Evolutionary conservation across 2,329 filamentous ascomycete species (phyloP).

Genomic region (Chaetomium sp.): DNA sequence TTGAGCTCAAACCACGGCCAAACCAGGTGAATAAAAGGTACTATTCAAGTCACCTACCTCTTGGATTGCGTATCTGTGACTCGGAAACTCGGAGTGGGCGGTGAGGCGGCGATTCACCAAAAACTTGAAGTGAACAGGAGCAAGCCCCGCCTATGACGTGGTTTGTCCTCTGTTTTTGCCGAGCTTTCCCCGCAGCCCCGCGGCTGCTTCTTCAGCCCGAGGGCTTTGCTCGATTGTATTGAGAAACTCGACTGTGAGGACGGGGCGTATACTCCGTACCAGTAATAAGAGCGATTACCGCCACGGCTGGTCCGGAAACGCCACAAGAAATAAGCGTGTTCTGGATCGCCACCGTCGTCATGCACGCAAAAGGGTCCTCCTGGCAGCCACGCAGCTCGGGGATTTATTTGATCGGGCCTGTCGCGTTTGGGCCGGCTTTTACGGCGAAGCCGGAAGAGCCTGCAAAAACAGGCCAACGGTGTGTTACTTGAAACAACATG

Average conservation of each 20-base stretch:
- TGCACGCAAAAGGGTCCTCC: conserved; percentile 3
- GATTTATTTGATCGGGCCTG: neutral
- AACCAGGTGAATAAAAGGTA: too few relatives aligned
- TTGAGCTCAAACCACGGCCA: neutral
- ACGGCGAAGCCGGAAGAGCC: neutral
- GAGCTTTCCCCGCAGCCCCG: conserved; percentile 13
- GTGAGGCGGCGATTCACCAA: neutral
- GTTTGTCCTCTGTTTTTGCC: neutral
- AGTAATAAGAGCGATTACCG: neutral
- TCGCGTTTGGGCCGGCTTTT: neutral
- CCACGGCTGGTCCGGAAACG: neutral
- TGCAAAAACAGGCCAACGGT: neutral
- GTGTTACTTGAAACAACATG: neutral
- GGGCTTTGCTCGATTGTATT: neutral
- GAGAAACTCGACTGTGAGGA: neutral
- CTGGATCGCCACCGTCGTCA: neutral
- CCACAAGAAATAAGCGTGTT: neutral
- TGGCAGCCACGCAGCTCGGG: neutral
- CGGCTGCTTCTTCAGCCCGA: neutral
- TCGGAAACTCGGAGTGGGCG: neutral
- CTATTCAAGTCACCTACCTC: too few relatives aligned
- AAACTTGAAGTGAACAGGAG: neutral
- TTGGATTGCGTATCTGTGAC: too few relatives aligned
- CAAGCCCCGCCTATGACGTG: conserved; percentile 5
- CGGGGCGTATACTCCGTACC: neutral